phyloP scores from a whole-genome alignment of 306 rosid genomes.

The Astragalus glycyphyllos region DNA sequence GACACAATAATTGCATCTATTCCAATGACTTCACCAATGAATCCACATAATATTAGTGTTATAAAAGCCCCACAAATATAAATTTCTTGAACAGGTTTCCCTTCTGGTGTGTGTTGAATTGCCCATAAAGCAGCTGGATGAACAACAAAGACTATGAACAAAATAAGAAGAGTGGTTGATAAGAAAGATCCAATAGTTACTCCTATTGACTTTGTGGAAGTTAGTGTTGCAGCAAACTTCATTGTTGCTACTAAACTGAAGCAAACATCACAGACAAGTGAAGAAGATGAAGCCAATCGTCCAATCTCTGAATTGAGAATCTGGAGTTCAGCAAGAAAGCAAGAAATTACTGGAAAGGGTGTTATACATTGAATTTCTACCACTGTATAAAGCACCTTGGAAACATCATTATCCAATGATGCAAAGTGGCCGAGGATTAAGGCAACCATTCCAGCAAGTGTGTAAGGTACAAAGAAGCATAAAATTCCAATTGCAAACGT shows the following conservation, averaged over 20 bases:
- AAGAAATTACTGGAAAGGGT: slow-evolving; percentile 58
- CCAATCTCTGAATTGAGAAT: slow-evolving; percentile 73
- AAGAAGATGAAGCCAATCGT: slow-evolving; percentile 60
- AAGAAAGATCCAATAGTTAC: slow-evolving; percentile 38
- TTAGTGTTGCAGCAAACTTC: slow-evolving; percentile 37
- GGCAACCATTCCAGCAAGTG: slow-evolving; percentile 36
- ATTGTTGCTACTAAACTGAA: slow-evolving; percentile 27
- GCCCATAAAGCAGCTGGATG: slow-evolving; percentile 57
- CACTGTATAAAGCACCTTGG: slow-evolving; percentile 40
- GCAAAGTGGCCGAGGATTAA: slow-evolving; percentile 14
- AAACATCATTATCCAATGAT: slow-evolving; percentile 51
- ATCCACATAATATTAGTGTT: slow-evolving; percentile 45
- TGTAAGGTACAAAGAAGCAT: slow-evolving; percentile 53
- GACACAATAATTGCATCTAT: slow-evolving; percentile 43
- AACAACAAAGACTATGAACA: slow-evolving; percentile 50
- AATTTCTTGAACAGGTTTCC: slow-evolving; percentile 57
- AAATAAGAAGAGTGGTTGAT: slow-evolving; percentile 44
- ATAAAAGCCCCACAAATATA: slow-evolving; percentile 50
- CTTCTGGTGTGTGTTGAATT: slow-evolving; percentile 58
- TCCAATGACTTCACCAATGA: slow-evolving; percentile 61
- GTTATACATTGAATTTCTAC: slow-evolving; percentile 50
- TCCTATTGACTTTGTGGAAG: slow-evolving; percentile 45
- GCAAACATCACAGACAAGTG: slow-evolving; percentile 56
- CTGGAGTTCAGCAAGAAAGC: slow-evolving; percentile 59
- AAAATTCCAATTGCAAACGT: slow-evolving; percentile 51